These are phyloP conservation scores for Clitopilus passeckerianus DNA, from an alignment of 768 basidiomycete genomes.

Conservation along the genomic window DNA sequence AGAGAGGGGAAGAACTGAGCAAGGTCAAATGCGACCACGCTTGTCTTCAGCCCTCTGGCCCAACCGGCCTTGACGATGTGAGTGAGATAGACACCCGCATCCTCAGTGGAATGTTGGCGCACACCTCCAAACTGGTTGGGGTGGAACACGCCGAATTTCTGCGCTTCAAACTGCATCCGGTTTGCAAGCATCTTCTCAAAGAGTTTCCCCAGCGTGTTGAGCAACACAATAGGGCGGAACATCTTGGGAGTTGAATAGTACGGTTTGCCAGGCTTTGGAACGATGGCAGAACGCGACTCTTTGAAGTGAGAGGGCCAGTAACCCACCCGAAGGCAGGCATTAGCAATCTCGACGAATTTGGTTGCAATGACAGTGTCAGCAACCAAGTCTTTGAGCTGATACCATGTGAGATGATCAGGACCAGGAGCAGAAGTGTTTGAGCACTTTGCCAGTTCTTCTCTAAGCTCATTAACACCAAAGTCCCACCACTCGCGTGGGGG, in stretches of 20 bases:
- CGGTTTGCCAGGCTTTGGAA: conserved; percentile 2
- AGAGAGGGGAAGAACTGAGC: not conserved
- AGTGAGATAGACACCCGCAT: not conserved
- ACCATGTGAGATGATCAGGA: not conserved
- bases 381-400: not conserved
- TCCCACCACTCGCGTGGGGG: no score
- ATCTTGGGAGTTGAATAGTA: not conserved
- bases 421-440: not conserved
- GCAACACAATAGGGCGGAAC: conserved; percentile 1
- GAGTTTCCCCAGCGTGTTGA: conserved; percentile 1
- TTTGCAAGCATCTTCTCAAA: conserved; percentile 2
- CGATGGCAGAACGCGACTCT: not conserved
- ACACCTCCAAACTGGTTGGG: conserved; percentile 4
- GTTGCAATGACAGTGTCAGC: no score
- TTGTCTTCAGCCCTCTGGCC: not conserved
- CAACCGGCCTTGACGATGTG: not conserved
- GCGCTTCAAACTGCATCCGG: not conserved
- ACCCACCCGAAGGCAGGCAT: not conserved
- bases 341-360: not conserved
- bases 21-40: not conserved
- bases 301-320: conserved; percentile 1
- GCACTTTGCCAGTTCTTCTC: no score
- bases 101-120: no score
- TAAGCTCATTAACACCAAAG: no score
- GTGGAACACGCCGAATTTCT: not conserved